Percentiles rank a stretch among this genome's conserved stretches.
Evolutionary conservation across 2,329 filamentous ascomycete species (phyloP).

Genomic region (Trichophyton simii): DNA sequence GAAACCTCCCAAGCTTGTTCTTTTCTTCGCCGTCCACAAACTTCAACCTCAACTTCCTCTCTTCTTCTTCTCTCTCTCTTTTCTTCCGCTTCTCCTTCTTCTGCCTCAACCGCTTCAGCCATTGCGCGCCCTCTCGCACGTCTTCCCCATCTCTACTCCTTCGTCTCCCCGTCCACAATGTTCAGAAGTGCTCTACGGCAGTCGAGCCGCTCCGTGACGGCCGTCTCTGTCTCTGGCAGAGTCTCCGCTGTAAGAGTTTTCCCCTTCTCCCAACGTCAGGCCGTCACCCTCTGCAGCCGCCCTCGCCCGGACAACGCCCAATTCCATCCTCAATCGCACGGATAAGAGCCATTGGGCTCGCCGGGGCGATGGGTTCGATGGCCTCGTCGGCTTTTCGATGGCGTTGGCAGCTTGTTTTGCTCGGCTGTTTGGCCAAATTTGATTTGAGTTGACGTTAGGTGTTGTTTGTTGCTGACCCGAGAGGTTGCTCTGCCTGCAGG

Average conservation of each 20-base stretch:
- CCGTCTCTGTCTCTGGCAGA: slow-evolving; percentile 83
- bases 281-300: neutral
- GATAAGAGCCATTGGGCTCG: neutral
- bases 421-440: neutral
- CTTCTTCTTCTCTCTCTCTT: slow-evolving; percentile 6
- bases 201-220: slow-evolving; percentile 88
- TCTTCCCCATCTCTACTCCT: slow-evolving; percentile 32
- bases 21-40: slow-evolving; percentile 32
- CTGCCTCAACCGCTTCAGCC: slow-evolving; percentile 19
- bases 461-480: neutral
- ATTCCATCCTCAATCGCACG: slow-evolving; percentile 2
- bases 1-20: slow-evolving; percentile 31
- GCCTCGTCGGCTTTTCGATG: neutral
- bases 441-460: neutral
- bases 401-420: neutral
- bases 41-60: slow-evolving; percentile 21
- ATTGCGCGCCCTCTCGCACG: slow-evolving; percentile 32
- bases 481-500: slow-evolving; percentile 39
- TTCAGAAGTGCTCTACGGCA: slow-evolving; percentile 97
- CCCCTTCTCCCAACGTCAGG: slow-evolving; percentile 18
- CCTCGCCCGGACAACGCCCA: neutral
- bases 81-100: slow-evolving; percentile 18
- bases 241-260: slow-evolving; percentile 77
- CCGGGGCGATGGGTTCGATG: slow-evolving; percentile 14
- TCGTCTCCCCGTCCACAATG: slow-evolving; percentile 52